These are phyloP conservation scores for Fragilaria crotonensis DNA, from an alignment of 108 stramenopile genomes.

Conservation along the genomic window DNA sequence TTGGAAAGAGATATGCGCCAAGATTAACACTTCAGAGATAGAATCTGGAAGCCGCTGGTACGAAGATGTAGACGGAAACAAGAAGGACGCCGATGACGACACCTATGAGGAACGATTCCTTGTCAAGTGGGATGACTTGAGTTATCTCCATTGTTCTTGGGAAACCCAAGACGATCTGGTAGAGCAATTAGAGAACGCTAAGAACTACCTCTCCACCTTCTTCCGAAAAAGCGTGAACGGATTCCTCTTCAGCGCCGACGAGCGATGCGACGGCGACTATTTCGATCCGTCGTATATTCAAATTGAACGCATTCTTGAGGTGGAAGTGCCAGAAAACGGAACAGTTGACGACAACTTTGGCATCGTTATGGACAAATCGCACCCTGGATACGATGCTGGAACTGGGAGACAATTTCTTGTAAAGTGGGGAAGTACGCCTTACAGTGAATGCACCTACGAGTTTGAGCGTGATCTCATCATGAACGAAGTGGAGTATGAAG, in stretches of 20 bases:
- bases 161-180: slow-evolving; percentile 76
- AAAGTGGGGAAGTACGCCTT: slow-evolving; percentile 69
- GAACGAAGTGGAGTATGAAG: slow-evolving; percentile 61
- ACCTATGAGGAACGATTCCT: slow-evolving; percentile 75
- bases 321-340: slow-evolving; percentile 16
- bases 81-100: slow-evolving; percentile 18
- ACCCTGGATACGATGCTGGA: slow-evolving; percentile 45
- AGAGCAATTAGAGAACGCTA: slow-evolving; percentile 58
- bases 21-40: slow-evolving; percentile 78
- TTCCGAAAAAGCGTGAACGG: slow-evolving; percentile 64
- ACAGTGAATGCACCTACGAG: slow-evolving; percentile 62
- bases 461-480: slow-evolving; percentile 83
- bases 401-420: slow-evolving; percentile 72
- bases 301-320: slow-evolving; percentile 76
- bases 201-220: slow-evolving; percentile 58
- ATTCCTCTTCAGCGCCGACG: slow-evolving; percentile 59
- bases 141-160: slow-evolving; percentile 79
- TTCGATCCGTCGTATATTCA: slow-evolving; percentile 74
- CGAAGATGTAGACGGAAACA: slow-evolving; percentile 20
- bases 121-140: slow-evolving; percentile 74
- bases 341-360: slow-evolving; percentile 23
- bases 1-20: slow-evolving; percentile 54
- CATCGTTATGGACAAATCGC: slow-evolving; percentile 64
- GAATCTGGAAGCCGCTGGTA: slow-evolving; percentile 72
- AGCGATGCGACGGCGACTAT: slow-evolving; percentile 86